These are phyloP conservation scores for Malassezia restricta DNA, from an alignment of 1,284 basidiomycete species.

Conservation along the genomic window DNA sequence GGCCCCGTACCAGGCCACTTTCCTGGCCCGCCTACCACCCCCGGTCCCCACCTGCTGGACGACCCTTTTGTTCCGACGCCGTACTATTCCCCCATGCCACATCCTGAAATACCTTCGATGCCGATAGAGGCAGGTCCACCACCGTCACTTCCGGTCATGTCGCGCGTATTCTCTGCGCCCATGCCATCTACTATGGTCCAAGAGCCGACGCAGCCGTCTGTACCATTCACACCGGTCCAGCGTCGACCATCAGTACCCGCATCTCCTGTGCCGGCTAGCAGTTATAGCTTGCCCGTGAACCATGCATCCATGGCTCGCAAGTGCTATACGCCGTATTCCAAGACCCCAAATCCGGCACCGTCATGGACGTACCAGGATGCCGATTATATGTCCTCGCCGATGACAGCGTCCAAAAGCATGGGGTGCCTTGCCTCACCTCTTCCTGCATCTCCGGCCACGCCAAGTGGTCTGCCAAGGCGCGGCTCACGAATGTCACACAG, in stretches of 20 bases:
- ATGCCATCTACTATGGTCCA: conserved; percentile 14
- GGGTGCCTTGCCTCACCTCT: conserved; percentile 22
- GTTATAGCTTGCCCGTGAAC: conserved; percentile 5
- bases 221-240: conserved; percentile 1
- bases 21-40: neutral
- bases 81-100: neutral
- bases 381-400: conserved; percentile 14
- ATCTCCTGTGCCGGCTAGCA: conserved; percentile 18
- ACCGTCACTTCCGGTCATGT: conserved; percentile 12
- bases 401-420: conserved; percentile 33
- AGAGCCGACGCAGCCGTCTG: neutral
- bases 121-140: conserved; percentile 15
- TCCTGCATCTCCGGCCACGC: conserved; percentile 16
- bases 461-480: neutral
- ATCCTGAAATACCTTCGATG: neutral
- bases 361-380: conserved; percentile 1
- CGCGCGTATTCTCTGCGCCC: conserved; percentile 23
- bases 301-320: conserved; percentile 13
- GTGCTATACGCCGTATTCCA: conserved; percentile 12
- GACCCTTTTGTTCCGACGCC: conserved; percentile 1
- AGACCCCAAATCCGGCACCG: neutral
- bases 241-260: conserved; percentile 18
- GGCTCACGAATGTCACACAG: conserved; percentile 10
- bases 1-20: neutral
- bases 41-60: neutral